These are phyloP conservation scores for Tricholoma sp. DNA, from an alignment of 768 basidiomycete genomes.

Conservation along the genomic window DNA sequence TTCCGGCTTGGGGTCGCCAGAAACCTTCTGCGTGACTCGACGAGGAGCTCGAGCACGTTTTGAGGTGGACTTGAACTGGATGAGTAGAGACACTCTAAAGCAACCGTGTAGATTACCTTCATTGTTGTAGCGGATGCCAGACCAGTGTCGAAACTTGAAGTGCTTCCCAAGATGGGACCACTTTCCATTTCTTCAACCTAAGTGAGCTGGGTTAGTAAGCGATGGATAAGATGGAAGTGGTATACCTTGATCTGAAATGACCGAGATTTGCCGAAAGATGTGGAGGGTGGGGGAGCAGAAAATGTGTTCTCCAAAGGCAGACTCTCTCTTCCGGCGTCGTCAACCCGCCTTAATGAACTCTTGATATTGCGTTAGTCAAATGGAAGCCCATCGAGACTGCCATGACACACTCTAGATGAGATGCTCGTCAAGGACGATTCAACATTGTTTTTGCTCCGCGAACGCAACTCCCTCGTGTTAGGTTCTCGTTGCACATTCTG, in stretches of 20 bases:
- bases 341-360: conserved; percentile 20
- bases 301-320: conserved; percentile 12
- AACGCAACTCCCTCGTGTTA: conserved; percentile 40
- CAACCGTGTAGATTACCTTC: conserved; percentile 9
- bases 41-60: conserved; percentile 20
- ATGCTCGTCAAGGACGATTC: conserved; percentile 34
- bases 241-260: conserved; percentile 31
- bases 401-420: conserved; percentile 31
- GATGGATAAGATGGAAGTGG: neutral
- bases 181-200: conserved; percentile 34
- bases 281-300: conserved; percentile 14
- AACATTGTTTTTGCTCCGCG: conserved; percentile 35
- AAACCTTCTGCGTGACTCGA: conserved; percentile 24
- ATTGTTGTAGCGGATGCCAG: conserved; percentile 8
- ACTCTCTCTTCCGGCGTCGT: conserved; percentile 21
- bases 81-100: neutral
- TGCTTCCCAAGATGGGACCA: conserved; percentile 5
- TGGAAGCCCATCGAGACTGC: neutral
- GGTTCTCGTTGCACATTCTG: conserved; percentile 22
- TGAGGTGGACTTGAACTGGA: neutral
- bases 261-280: conserved; percentile 18
- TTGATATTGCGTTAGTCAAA: conserved; percentile 8
- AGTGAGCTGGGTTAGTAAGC: neutral
- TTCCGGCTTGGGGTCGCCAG: conserved; percentile 16
- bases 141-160: conserved; percentile 5